Evolutionary conservation across 2,329 filamentous ascomycete genomes (phyloP).

Genomic region (Helminthosporium solani): DNA sequence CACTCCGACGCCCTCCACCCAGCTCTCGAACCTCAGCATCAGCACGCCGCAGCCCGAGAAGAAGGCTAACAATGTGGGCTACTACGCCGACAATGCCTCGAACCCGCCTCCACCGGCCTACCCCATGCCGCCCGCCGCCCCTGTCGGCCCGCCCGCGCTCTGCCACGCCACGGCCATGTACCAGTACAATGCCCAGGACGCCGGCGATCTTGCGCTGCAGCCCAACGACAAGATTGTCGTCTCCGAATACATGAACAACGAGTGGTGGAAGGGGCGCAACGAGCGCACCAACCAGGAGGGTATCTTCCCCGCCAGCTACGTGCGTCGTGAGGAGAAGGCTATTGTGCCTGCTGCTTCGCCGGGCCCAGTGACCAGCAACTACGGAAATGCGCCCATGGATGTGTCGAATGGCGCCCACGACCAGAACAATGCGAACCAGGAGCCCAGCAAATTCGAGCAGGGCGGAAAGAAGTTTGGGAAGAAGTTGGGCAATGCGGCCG

Average conservation of each 20-base stretch:
- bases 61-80: constrained; percentile 44
- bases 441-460: constrained; percentile 66
- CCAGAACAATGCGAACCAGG: constrained; percentile 40
- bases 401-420: constrained; percentile 60
- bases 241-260: constrained; percentile 89
- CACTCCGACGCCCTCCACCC: constrained; percentile 33
- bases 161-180: constrained; percentile 80
- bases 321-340: constrained; percentile 66
- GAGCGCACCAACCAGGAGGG: constrained; percentile 79
- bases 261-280: constrained; percentile 95
- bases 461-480: constrained; percentile 94
- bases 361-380: constrained; percentile 57
- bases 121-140: constrained; percentile 50
- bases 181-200: constrained; percentile 75
- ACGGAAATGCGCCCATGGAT: constrained; percentile 72
- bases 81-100: constrained; percentile 41
- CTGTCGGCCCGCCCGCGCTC: constrained; percentile 57
- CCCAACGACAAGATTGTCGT: constrained; percentile 79
- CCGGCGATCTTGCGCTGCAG: constrained; percentile 78
- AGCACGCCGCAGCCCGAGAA: constrained; percentile 35
- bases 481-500: constrained; percentile 82
- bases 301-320: constrained; percentile 94
- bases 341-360: constrained; percentile 43
- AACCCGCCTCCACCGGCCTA: constrained; percentile 49
- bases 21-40: constrained; percentile 37